Base-by-base conservation (phyloP, 768 basidiomycete species). In the Calocera viscosa region DNA sequence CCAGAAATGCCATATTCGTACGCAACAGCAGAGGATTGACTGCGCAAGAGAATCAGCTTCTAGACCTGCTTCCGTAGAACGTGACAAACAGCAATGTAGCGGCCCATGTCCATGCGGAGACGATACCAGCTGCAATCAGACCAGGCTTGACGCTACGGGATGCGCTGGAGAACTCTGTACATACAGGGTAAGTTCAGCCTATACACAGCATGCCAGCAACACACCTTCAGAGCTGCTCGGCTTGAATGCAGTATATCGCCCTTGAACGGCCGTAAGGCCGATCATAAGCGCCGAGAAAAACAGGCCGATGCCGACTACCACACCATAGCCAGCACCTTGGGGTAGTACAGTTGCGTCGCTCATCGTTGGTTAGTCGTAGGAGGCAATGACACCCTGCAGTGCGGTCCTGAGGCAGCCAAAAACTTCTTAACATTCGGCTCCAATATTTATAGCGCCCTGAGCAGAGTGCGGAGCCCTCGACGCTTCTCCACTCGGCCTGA, bases 71-170 rank as follows among this genome's bases (percentile, higher is more conserved):
- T 75, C 0, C 88, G 90, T 22, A 88, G 89, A n/a, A 1, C 88
- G 88, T 82, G 87, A 66, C 28, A 30, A 22, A 65, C 17, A 32
- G 8, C 5, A 67, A 34, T 19, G 40, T 63, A 19, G 43, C 53
- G 11, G 64, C 60, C 63, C 66, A 90, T 22, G 91, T 93, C 91
- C 92, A 94, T 0, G 93, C 91, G 24, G 86, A 88, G 24, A 95
- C 92, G 68, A 96, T 94, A 1, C 94, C 94, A 32, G 90, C 85
- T 0, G 93, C 92, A 67, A 96, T 94, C 49, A 97, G 80, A 17
- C 94, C 94, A 8, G 94, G 91, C 70, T 94, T 94, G 66, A 95
- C 83, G 66, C 86, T 87, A 33, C 90, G 81, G 1, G 88, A 90
- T 5, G 90, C 90, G 69, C 85, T 88, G 65, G 84, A 87, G 71